These are phyloP conservation scores for Eucalyptus victrix DNA, from an alignment of 345 rosid genomes.

Conservation along the genomic window DNA sequence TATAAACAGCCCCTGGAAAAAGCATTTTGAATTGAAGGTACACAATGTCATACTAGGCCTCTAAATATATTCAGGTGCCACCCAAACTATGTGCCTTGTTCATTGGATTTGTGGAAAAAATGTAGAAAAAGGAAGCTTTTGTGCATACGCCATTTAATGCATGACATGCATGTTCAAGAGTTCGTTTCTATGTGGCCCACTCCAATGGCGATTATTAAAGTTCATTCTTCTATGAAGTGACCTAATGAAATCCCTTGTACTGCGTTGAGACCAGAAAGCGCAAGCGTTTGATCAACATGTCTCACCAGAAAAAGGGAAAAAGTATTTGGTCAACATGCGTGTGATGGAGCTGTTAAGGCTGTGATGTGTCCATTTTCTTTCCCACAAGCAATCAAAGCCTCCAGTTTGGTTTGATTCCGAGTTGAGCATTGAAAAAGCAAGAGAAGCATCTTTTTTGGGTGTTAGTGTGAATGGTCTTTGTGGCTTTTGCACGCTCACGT, in stretches of 20 bases:
- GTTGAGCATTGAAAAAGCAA: neutral
- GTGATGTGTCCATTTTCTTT: neutral
- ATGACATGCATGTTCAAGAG: neutral
- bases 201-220: neutral
- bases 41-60: neutral
- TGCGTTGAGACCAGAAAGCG: neutral
- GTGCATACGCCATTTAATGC: neutral
- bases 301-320: neutral
- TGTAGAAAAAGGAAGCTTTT: neutral
- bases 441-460: neutral
- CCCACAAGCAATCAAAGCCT: neutral
- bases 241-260: neutral
- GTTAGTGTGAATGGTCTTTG: neutral
- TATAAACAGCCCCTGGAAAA: neutral
- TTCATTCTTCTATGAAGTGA: neutral
- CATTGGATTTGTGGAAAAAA: neutral
- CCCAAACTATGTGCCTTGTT: neutral
- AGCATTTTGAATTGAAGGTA: neutral
- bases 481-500: neutral
- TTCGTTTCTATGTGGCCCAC: neutral
- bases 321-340: neutral
- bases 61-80: neutral
- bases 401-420: neutral
- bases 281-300: neutral
- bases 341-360: neutral